phyloP scores from a whole-genome alignment of 2,329 filamentous ascomycete genomes.

The Didymella arachidicola region DNA sequence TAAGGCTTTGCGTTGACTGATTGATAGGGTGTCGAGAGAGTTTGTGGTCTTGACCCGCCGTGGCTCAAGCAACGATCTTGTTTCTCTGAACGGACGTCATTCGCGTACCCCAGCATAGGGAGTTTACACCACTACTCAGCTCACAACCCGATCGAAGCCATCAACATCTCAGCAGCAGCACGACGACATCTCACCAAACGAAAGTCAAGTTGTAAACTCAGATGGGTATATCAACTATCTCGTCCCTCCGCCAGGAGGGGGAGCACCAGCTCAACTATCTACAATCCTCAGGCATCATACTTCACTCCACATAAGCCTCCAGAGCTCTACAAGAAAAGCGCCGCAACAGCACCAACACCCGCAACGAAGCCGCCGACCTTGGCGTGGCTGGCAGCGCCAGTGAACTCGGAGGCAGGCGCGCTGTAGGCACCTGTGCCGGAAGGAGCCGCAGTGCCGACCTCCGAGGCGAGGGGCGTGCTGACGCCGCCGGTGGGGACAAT shows the following conservation, averaged over 20 bases:
- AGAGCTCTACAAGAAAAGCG: slow-evolving; percentile 45
- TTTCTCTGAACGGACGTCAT: too few species aligned
- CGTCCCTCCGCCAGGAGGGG: background rate
- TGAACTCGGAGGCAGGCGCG: slow-evolving; percentile 39
- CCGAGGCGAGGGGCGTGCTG: slow-evolving; percentile 20
- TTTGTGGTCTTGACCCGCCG: too few species aligned
- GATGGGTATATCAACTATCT: slow-evolving; percentile 11
- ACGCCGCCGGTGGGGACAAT: slow-evolving; percentile 28
- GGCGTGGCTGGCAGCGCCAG: slow-evolving; percentile 41
- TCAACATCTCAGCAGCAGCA: too few species aligned
- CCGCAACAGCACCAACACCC: slow-evolving; percentile 47
- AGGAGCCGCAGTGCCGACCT: slow-evolving; percentile 27
- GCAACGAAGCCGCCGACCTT: slow-evolving; percentile 45
- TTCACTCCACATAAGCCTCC: background rate
- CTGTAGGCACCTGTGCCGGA: slow-evolving; percentile 35
- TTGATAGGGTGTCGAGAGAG: too few species aligned
- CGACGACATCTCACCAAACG: too few species aligned
- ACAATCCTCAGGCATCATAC: background rate
- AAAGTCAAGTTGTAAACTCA: background rate
- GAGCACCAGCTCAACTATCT: background rate
- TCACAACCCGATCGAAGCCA: too few species aligned
- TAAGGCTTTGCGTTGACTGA: too few species aligned
- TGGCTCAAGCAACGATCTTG: too few species aligned
- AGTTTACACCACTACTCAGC: too few species aligned
- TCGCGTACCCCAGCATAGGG: too few species aligned